Percentiles rank a stretch among this genome's conserved stretches.
Conservation (phyloP, 805 yeast genomes). For the Brettanomyces anomalus region DNA sequence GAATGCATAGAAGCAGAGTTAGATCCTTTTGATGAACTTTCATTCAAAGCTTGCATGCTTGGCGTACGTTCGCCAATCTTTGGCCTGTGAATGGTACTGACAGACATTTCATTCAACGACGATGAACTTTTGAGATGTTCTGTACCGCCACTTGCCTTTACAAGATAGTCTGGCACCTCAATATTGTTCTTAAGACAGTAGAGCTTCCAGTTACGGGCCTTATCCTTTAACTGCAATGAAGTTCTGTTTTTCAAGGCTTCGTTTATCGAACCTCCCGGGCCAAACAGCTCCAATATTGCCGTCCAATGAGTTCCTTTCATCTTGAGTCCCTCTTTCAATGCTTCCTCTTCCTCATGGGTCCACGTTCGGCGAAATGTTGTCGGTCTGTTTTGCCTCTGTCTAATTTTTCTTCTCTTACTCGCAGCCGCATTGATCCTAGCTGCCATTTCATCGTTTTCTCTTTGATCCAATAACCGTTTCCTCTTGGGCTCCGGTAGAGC, state of each 20-base stretch:
- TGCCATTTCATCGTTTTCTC: not conserved
- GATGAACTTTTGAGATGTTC: too few relatives aligned
- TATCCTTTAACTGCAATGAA: slow-evolving; percentile 90
- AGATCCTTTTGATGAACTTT: too few relatives aligned
- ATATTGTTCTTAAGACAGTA: slow-evolving; percentile 66
- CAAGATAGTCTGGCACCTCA: slow-evolving; percentile 72
- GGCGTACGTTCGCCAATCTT: slow-evolving; percentile 2
- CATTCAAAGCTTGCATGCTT: not conserved
- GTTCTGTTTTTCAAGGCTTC: slow-evolving; percentile 82
- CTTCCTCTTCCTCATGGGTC: slow-evolving; percentile 84
- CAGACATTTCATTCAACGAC: too few relatives aligned
- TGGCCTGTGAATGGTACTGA: not conserved
- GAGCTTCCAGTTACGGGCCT: slow-evolving; percentile 94
- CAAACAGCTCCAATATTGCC: slow-evolving; percentile 79
- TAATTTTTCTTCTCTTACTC: slow-evolving; percentile 1
- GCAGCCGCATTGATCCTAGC: not conserved
- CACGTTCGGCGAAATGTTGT: slow-evolving; percentile 55
- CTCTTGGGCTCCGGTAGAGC: not conserved
- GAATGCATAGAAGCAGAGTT: too few relatives aligned
- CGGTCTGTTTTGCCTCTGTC: slow-evolving; percentile 19
- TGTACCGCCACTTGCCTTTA: slow-evolving; percentile 73
- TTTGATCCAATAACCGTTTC: not conserved
- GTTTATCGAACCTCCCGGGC: slow-evolving; percentile 83
- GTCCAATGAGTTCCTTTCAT: slow-evolving; percentile 92
- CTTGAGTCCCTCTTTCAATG: slow-evolving; percentile 72